Evolutionary conservation across 2,329 filamentous ascomycete species (phyloP).

Genomic region (Dichotomopilus funicola): DNA sequence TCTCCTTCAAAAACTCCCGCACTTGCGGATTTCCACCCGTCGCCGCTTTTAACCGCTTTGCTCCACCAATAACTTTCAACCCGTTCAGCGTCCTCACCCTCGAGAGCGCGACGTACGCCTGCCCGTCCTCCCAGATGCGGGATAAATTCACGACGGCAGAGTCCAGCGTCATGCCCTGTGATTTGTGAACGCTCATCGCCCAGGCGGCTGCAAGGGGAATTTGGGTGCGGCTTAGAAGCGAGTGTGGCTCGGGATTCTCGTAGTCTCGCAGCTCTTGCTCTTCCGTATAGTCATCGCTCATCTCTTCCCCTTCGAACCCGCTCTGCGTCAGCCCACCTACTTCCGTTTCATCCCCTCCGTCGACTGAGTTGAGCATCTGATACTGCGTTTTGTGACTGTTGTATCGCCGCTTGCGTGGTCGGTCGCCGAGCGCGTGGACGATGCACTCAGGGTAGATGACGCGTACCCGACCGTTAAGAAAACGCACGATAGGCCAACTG

Average conservation of each 20-base stretch:
- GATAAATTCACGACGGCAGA: slow-evolving; percentile 49
- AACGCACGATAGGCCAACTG: slow-evolving; percentile 46
- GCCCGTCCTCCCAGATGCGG: slow-evolving; percentile 48
- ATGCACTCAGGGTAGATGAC: slow-evolving; percentile 48
- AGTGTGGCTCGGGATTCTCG: slow-evolving; percentile 33
- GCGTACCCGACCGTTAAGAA: slow-evolving; percentile 39
- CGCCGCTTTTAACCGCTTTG: slow-evolving; percentile 24
- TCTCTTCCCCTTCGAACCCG: too few relatives aligned
- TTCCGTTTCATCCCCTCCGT: too few relatives aligned
- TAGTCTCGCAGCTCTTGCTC: too few relatives aligned
- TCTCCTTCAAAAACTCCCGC: slow-evolving; percentile 29
- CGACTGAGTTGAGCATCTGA: too few relatives aligned
- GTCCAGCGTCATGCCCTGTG: slow-evolving; percentile 57
- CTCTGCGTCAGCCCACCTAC: too few relatives aligned
- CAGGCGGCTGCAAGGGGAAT: slow-evolving; percentile 54
- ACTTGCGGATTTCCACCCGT: slow-evolving; percentile 31
- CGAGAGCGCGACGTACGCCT: slow-evolving; percentile 58
- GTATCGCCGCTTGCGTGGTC: slow-evolving; percentile 1
- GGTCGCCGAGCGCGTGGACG: slow-evolving; percentile 40
- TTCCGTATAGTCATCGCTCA: too few relatives aligned
- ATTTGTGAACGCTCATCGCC: slow-evolving; percentile 59
- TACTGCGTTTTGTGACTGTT: too few relatives aligned
- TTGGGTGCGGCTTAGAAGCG: slow-evolving; percentile 49
- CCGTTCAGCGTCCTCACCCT: slow-evolving; percentile 47
- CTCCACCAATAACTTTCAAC: slow-evolving; percentile 35